Evolutionary conservation across 23 red algal genomes (phyloP).

Genomic region (Gracilaria caudata): DNA sequence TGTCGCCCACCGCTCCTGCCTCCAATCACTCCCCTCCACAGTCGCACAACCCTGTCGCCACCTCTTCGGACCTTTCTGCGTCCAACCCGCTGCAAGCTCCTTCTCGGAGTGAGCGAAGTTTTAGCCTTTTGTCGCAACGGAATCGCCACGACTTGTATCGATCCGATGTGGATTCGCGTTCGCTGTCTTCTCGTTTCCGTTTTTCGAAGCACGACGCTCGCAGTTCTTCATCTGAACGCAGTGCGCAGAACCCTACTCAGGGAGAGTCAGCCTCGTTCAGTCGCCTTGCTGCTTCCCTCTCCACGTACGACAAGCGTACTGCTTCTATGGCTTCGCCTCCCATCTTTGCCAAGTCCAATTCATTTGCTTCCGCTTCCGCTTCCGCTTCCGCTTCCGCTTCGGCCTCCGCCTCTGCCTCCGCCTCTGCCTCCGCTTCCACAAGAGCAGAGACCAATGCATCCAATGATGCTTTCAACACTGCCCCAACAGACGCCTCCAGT

Average conservation of each 20-base stretch:
- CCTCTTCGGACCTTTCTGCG: not conserved
- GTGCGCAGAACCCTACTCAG: not conserved
- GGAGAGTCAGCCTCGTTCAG: conserved; percentile 6
- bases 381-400: conserved; percentile 1
- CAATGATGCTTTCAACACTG: conserved; percentile 25
- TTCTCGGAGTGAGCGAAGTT: not conserved
- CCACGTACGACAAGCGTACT: not conserved
- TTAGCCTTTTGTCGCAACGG: conserved; percentile 6
- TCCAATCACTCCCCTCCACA: not conserved
- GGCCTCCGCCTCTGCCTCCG: not conserved
- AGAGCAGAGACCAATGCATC: conserved; percentile 25
- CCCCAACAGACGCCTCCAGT: conserved; percentile 1
- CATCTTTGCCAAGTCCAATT: conserved; percentile 18
- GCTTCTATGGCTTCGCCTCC: conserved; percentile 13
- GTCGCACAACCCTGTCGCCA: not conserved
- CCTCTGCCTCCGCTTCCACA: conserved; percentile 3
- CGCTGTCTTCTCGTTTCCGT: conserved; percentile 15
- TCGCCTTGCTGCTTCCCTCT: conserved; percentile 20
- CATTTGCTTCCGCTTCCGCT: not conserved
- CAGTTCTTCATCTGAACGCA: conserved; percentile 11
- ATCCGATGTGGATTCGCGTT: conserved; percentile 6
- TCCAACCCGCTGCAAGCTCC: not conserved
- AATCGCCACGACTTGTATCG: not conserved
- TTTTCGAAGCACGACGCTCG: not conserved
- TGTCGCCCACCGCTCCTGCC: not conserved